Conservation (phyloP, 768 basidiomycete genomes). For the Leccinum ochraceum region DNA sequence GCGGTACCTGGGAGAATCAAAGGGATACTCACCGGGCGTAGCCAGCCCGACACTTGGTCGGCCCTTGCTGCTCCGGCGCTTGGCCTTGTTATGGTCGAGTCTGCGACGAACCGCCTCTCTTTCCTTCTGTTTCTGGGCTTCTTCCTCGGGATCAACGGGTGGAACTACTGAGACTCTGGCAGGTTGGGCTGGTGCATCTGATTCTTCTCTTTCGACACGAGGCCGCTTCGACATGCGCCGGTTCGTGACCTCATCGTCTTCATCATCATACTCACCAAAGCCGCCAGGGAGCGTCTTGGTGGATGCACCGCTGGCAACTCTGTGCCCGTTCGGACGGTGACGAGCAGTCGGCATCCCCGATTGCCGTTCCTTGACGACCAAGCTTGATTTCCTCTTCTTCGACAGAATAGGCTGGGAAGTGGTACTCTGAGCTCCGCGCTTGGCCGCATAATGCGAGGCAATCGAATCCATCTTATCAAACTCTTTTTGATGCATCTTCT, state of each 20-base stretch:
- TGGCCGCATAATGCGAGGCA: constrained; percentile 50
- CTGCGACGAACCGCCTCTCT: constrained; percentile 61
- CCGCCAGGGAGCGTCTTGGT: constrained; percentile 50
- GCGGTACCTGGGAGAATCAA: background rate
- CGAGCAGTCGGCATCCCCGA: constrained; percentile 10
- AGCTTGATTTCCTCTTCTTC: constrained; percentile 53
- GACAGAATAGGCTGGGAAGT: constrained; percentile 26
- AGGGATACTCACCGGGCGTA: constrained; percentile 39
- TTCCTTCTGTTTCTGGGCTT: constrained; percentile 43
- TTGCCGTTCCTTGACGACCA: constrained; percentile 38
- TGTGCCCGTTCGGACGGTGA: constrained; percentile 27
- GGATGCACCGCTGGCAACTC: constrained; percentile 28
- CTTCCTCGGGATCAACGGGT: constrained; percentile 25
- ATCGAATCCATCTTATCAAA: constrained; percentile 83
- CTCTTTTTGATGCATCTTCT: constrained; percentile 60
- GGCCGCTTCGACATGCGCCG: constrained; percentile 48
- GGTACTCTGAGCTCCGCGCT: constrained; percentile 30
- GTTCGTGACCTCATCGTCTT: constrained; percentile 39
- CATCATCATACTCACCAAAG: constrained; percentile 55
- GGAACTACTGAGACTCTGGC: constrained; percentile 39
- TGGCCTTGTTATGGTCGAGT: constrained; percentile 65
- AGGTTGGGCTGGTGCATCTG: constrained; percentile 24
- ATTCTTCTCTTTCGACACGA: constrained; percentile 36
- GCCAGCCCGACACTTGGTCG: constrained; percentile 43
- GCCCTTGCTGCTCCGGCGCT: constrained; percentile 68